phyloP scores from a whole-genome alignment of 192 early-diverging fungal genomes.

The Coemansia sp. region DNA sequence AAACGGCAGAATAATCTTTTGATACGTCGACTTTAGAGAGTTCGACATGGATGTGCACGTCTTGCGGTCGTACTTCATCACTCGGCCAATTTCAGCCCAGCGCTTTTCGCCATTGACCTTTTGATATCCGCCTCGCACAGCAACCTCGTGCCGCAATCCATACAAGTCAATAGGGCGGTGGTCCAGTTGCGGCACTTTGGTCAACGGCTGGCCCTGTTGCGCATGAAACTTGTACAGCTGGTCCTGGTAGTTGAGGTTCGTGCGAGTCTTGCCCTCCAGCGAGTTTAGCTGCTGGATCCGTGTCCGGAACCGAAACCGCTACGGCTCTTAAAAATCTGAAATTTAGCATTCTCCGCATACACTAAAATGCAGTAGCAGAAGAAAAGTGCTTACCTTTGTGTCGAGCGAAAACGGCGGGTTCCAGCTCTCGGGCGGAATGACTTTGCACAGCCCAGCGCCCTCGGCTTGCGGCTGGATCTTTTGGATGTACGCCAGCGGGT shows the following conservation, averaged over 20 bases:
- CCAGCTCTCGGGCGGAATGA: conserved; percentile 88
- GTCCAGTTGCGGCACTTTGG: conserved; percentile 80
- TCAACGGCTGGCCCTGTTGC: conserved; percentile 70
- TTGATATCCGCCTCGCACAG: conserved; percentile 70
- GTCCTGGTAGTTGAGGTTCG: conserved; percentile 86
- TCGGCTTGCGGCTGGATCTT: conserved; percentile 76
- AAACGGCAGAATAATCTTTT: conserved; percentile 67
- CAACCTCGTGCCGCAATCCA: conserved; percentile 79
- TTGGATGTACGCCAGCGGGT: conserved; percentile 85
- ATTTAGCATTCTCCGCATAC: conserved; percentile 6
- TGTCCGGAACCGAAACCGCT: conserved; percentile 87
- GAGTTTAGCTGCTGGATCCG: conserved; percentile 88
- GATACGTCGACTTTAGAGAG: conserved; percentile 68
- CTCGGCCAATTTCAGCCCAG: conserved; percentile 86
- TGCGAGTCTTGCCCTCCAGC: conserved; percentile 85
- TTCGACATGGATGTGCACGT: conserved; percentile 77
- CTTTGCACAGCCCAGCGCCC: conserved; percentile 84
- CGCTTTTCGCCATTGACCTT: conserved; percentile 69
- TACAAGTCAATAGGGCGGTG: conserved; percentile 84
- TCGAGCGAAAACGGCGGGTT: conserved; percentile 84
- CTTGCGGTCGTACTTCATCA: conserved; percentile 67
- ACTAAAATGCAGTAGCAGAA: background rate
- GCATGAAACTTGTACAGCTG: conserved; percentile 88
- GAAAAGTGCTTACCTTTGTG: conserved; percentile 61
- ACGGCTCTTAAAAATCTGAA: conserved; percentile 1